These are phyloP conservation scores for Daedaleopsis sinensis DNA, from an alignment of 768 basidiomycete species.

Conservation along the genomic window DNA sequence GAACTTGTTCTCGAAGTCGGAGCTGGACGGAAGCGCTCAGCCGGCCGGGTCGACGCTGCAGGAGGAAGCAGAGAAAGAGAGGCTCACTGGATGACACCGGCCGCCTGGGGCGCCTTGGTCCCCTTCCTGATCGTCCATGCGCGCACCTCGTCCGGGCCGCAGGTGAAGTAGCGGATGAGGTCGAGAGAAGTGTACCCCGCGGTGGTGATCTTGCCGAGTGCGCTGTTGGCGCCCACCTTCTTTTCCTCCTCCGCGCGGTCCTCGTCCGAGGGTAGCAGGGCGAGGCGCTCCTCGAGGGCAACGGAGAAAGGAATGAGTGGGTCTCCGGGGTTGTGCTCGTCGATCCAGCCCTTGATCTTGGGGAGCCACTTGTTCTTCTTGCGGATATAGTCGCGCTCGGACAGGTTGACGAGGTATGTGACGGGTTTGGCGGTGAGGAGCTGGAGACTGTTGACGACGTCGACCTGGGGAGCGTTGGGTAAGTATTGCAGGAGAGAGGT, in stretches of 20 bases:
- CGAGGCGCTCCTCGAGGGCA: conserved; percentile 89
- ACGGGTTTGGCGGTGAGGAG: conserved; percentile 97
- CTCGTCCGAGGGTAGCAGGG: conserved; percentile 60
- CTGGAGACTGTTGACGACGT: conserved; percentile 85
- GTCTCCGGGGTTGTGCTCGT: conserved; percentile 94
- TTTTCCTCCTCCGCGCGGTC: conserved; percentile 74
- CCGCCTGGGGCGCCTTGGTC: conserved; percentile 95
- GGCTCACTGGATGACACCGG: conserved; percentile 93
- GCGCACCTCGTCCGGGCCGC: conserved; percentile 94
- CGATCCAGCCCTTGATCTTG: conserved; percentile 99
- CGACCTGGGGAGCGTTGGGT: conserved; percentile 59
- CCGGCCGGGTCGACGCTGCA: background rate
- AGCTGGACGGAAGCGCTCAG: conserved; percentile 44
- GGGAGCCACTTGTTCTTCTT: conserved; percentile 99
- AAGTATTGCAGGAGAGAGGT: background rate
- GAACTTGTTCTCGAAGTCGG: conserved; percentile 98
- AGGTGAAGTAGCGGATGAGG: conserved; percentile 97
- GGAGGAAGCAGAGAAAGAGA: conserved; percentile 12
- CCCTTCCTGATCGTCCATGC: conserved; percentile 97
- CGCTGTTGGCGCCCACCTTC: conserved; percentile 70
- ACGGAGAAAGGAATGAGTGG: conserved; percentile 97
- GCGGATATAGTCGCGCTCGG: conserved; percentile 90
- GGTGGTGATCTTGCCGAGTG: conserved; percentile 91
- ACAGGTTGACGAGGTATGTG: conserved; percentile 96
- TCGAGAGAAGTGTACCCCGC: conserved; percentile 90